A percentile compares a stretch with the other conserved stretches of the same genome.
phyloP scores from a whole-genome alignment of 2,329 filamentous ascomycete genomes.

The Penicillium polonicum region DNA sequence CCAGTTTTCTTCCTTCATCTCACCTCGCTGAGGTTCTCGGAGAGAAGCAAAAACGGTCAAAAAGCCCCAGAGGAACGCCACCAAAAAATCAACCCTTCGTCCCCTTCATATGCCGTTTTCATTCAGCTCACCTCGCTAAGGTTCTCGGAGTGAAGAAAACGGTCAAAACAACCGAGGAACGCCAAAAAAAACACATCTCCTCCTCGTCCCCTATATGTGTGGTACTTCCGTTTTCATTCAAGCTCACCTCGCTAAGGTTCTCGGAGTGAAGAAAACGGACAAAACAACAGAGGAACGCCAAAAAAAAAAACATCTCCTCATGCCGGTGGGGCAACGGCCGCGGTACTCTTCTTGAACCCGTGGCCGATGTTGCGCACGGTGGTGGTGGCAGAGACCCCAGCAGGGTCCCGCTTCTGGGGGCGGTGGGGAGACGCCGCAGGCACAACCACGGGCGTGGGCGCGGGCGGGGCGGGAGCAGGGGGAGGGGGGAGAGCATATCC shows the following conservation, averaged over 20 bases:
- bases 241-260: slow-evolving; percentile 1
- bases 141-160: background rate
- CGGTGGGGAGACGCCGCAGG: too few relatives aligned
- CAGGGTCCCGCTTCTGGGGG: too few relatives aligned
- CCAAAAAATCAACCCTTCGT: background rate
- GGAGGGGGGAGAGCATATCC: too few relatives aligned
- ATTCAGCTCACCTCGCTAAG: slow-evolving; percentile 1
- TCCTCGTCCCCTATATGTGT: background rate
- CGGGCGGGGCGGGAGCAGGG: too few relatives aligned
- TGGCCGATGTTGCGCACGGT: too few relatives aligned
- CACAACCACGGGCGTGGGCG: too few relatives aligned
- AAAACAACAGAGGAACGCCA: too few relatives aligned
- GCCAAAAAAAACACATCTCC: background rate
- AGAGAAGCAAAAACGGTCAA: slow-evolving; percentile 1
- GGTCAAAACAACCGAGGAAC: slow-evolving; percentile 1
- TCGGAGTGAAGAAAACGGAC: background rate
- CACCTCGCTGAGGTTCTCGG: slow-evolving; percentile 1
- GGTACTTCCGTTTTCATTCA: background rate
- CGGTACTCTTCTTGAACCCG: too few relatives aligned
- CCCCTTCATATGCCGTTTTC: background rate
- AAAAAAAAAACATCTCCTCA: too few relatives aligned
- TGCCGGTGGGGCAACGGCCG: too few relatives aligned
- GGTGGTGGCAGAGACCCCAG: too few relatives aligned
- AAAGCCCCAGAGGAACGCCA: background rate
- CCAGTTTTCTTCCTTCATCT: background rate